Evolutionary conservation across 2,329 filamentous ascomycete species (phyloP).

Genomic region (Graphilbum ipis-grandicollis): DNA sequence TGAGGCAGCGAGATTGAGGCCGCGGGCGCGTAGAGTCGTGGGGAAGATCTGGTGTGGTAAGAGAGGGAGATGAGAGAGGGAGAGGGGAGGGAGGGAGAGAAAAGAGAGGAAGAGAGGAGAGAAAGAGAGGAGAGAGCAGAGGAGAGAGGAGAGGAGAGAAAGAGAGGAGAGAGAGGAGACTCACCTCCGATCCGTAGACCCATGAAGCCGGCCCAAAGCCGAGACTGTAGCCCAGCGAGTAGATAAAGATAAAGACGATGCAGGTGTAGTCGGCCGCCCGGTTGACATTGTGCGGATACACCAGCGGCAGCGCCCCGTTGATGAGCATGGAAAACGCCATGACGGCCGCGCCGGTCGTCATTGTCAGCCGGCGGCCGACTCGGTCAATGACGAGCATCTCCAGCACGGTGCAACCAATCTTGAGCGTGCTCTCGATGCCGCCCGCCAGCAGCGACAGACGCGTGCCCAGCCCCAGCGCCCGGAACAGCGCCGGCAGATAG

Average conservation of each 20-base stretch:
- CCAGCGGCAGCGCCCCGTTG: constrained; percentile 33
- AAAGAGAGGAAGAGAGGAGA: too few species aligned
- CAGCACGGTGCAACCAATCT: constrained; percentile 36
- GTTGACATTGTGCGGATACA: constrained; percentile 31
- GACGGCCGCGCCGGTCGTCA: constrained; percentile 29
- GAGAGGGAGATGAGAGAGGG: too few species aligned
- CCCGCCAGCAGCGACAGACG: constrained; percentile 32
- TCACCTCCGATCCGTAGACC: constrained; percentile 41
- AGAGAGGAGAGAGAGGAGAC: constrained; percentile 4
- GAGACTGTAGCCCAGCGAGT: constrained; percentile 38
- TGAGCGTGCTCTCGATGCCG: constrained; percentile 38
- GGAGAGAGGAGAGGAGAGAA: too few species aligned
- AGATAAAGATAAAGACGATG: constrained; percentile 39
- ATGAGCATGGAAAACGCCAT: constrained; percentile 37
- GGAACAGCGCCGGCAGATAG: constrained; percentile 36
- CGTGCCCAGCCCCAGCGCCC: constrained; percentile 28
- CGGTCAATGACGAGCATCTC: constrained; percentile 40
- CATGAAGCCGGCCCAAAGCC: constrained; percentile 39
- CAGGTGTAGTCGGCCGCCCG: constrained; percentile 29
- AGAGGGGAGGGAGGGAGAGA: too few species aligned
- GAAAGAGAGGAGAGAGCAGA: too few species aligned
- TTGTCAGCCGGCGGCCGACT: constrained; percentile 28
- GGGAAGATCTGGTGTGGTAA: constrained; percentile 46
- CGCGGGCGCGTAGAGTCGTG: constrained; percentile 35
- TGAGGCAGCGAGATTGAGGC: constrained; percentile 36